These are phyloP conservation scores for Mytilinidion resinicola DNA, from an alignment of 495 filamentous ascomycete genomes.

Conservation along the genomic window DNA sequence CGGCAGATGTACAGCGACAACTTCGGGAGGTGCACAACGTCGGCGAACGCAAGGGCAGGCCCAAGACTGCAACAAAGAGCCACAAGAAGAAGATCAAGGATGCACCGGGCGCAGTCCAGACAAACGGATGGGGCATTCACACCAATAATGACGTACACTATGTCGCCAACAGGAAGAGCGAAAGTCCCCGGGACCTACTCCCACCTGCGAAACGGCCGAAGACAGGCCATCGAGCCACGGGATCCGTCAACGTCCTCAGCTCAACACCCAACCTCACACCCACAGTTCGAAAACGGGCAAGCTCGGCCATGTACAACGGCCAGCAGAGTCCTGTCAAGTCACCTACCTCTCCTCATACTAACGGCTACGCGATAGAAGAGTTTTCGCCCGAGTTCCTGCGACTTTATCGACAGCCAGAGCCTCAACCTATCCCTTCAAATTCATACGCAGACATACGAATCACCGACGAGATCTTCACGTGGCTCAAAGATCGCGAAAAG, in stretches of 20 bases:
- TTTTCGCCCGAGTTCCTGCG: slow-evolving; percentile 69
- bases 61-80: slow-evolving; percentile 39
- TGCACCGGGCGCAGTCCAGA: slow-evolving; percentile 41
- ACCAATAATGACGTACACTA: slow-evolving; percentile 34
- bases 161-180: slow-evolving; percentile 40
- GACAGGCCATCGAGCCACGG: slow-evolving; percentile 62
- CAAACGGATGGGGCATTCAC: slow-evolving; percentile 38
- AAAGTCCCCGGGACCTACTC: slow-evolving; percentile 53
- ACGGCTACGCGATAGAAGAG: slow-evolving; percentile 50
- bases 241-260: slow-evolving; percentile 57
- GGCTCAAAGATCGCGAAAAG: slow-evolving; percentile 62
- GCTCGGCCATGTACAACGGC: slow-evolving; percentile 36
- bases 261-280: slow-evolving; percentile 37
- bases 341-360: slow-evolving; percentile 41
- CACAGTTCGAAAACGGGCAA: slow-evolving; percentile 50
- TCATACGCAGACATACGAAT: slow-evolving; percentile 63
- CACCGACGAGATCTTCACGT: slow-evolving; percentile 59
- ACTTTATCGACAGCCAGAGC: slow-evolving; percentile 58
- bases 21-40: slow-evolving; percentile 57
- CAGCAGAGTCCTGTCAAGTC: slow-evolving; percentile 50
- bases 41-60: slow-evolving; percentile 48
- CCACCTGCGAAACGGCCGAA: slow-evolving; percentile 67
- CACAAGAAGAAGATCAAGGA: slow-evolving; percentile 60
- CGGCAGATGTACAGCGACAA: slow-evolving; percentile 58
- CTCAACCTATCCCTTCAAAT: slow-evolving; percentile 54